Conservation (phyloP, 768 basidiomycete genomes). For the Naematelia aurantialba region DNA sequence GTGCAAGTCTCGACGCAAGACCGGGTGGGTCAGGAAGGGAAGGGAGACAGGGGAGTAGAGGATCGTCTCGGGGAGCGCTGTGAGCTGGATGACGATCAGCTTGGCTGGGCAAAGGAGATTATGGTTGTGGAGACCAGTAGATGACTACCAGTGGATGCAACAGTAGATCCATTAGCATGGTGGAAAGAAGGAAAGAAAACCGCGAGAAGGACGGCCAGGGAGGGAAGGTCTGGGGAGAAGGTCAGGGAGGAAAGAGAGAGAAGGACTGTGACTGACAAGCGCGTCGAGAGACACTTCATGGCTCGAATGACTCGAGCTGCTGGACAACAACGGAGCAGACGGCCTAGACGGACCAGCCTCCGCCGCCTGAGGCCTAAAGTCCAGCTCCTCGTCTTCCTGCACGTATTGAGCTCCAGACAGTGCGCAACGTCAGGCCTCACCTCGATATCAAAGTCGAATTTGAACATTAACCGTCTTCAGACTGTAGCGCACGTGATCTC, state of each 20-base stretch:
- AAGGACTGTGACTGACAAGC: constrained; percentile 28
- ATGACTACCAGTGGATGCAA: too few species aligned
- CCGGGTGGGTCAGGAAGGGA: constrained; percentile 51
- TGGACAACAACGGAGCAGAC: neutral
- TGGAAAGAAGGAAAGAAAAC: neutral
- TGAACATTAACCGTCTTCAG: constrained; percentile 56
- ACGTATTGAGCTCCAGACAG: neutral
- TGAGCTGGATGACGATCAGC: constrained; percentile 57
- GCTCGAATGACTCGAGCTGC: constrained; percentile 15
- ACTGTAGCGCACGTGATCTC: neutral
- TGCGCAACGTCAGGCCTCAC: constrained; percentile 24
- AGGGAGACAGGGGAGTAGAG: constrained; percentile 73
- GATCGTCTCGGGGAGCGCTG: constrained; percentile 65
- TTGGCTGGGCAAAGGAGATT: too few species aligned
- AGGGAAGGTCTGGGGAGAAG: neutral
- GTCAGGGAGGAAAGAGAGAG: neutral
- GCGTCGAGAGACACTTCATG: constrained; percentile 35
- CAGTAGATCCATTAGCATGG: too few species aligned
- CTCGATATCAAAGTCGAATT: constrained; percentile 63
- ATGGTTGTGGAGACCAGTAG: too few species aligned
- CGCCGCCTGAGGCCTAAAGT: constrained; percentile 1
- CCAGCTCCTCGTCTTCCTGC: constrained; percentile 42
- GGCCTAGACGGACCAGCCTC: constrained; percentile 27
- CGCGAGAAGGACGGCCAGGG: too few species aligned
- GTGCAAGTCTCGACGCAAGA: constrained; percentile 81